Base-by-base conservation (phyloP, 441 rosid genomes). In the Syzygium malaccense region DNA sequence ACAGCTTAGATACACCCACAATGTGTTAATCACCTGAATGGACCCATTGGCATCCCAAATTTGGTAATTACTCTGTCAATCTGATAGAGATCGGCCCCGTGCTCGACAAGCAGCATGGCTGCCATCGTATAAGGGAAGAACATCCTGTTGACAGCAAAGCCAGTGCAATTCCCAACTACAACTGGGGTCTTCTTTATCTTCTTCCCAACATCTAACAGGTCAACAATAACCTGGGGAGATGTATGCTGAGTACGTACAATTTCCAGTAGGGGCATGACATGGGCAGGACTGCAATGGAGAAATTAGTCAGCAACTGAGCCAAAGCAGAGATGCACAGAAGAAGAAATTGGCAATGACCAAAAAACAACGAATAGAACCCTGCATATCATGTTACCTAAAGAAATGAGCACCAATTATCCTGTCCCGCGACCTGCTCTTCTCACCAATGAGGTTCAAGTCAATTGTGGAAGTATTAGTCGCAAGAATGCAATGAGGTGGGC, bases 31-130 rank as follows among this genome's bases (percentile, higher is more conserved):
- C 92, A 94, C 99, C 99, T 95, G 95, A 98, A 97, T 80, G 99
- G 99, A 83, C 99, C 99, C 98, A 98, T 98, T 88, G 99, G 99
- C 99, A 98, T 97, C 92, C 99, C 99, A 88, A 98, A 98, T 91
- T 97, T 96, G 92, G 96, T 95, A 89, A 96, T 90, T 86, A 93
- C 97, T 90, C 85, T 94, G 87, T 98, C 99, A 62, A 98, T 94
- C 75, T 91, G 95, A 94, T 96, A 97, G 75, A 91, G 93, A 92
- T 98, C 99, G 15, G 96, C 90, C 49, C 99, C 99, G 55, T 41
- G 96, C 91, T 98, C 99, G 80, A 92, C 96, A 57, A 98, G 98
- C 90, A 96, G 94, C 88, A 95, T 57, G 90, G 95, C 97, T 32
- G 96, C 95, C 90, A 94, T 96, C 55, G 98, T 95, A 92, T 97